These are phyloP conservation scores for Malus asiatica DNA, from an alignment of 306 rosid genomes.

Conservation along the genomic window DNA sequence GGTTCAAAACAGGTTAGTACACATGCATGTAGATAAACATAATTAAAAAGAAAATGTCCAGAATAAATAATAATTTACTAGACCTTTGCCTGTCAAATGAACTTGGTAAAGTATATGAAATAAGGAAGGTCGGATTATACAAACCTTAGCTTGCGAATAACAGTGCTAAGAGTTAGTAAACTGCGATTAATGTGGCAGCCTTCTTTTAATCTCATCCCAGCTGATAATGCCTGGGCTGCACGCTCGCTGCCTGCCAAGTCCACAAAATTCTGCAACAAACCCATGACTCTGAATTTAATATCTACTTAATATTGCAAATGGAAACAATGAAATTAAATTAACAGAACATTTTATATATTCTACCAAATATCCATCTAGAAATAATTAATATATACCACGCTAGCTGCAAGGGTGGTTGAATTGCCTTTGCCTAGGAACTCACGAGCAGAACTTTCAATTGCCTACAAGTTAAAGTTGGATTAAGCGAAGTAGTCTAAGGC, in stretches of 20 bases:
- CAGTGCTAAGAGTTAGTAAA: slow-evolving; percentile 86
- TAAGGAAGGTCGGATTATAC: slow-evolving; percentile 31
- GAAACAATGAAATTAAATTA: neutral
- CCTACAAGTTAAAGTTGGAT: slow-evolving; percentile 43
- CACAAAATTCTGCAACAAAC: slow-evolving; percentile 78
- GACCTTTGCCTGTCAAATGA: neutral
- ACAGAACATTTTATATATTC: neutral
- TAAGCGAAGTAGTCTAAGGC: slow-evolving; percentile 7
- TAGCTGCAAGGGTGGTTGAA: slow-evolving; percentile 80
- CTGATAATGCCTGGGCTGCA: slow-evolving; percentile 91
- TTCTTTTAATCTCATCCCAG: slow-evolving; percentile 90
- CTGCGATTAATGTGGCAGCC: slow-evolving; percentile 98
- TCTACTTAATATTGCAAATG: neutral
- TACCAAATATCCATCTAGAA: slow-evolving; percentile 10
- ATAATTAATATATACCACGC: slow-evolving; percentile 59
- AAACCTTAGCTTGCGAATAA: slow-evolving; percentile 95
- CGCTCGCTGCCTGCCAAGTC: slow-evolving; percentile 99
- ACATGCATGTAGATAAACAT: neutral
- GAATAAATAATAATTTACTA: neutral
- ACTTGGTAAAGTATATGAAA: neutral
- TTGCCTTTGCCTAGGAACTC: slow-evolving; percentile 94
- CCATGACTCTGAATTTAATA: neutral
- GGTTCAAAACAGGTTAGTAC: neutral
- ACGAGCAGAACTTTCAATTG: slow-evolving; percentile 92
- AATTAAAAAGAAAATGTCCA: neutral